phyloP scores from a whole-genome alignment of 192 early-diverging fungal genomes.

The Glomus cerebriforme region DNA sequence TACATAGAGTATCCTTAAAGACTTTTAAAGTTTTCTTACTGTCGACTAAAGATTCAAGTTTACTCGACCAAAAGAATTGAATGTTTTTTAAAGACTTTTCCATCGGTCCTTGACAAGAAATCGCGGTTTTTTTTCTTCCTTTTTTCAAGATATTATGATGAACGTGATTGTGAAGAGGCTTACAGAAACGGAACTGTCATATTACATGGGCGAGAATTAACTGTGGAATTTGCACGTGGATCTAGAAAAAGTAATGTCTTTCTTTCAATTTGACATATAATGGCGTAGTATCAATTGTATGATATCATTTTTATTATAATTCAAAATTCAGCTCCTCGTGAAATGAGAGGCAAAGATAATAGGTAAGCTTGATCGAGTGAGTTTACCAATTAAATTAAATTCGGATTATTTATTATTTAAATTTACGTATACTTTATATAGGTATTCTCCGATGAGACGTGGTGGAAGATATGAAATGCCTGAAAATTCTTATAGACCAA shows the following conservation, averaged over 20 bases:
- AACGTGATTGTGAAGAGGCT: slow-evolving; percentile 31
- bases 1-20: slow-evolving; percentile 35
- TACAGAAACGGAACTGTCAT: slow-evolving; percentile 7
- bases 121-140: slow-evolving; percentile 12
- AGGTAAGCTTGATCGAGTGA: neutral
- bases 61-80: neutral
- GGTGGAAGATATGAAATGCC: neutral
- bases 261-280: neutral
- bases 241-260: slow-evolving; percentile 15
- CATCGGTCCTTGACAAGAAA: slow-evolving; percentile 32
- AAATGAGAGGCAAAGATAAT: slow-evolving; percentile 30
- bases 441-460: slow-evolving; percentile 1
- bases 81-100: slow-evolving; percentile 9
- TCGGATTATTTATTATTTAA: neutral
- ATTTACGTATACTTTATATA: neutral
- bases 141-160: slow-evolving; percentile 29
- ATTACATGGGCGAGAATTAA: slow-evolving; percentile 23
- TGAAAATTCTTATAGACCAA: slow-evolving; percentile 21
- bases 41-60: slow-evolving; percentile 6
- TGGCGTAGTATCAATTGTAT: neutral
- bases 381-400: neutral
- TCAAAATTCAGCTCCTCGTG: slow-evolving; percentile 13
- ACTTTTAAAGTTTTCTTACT: slow-evolving; percentile 7
- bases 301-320: neutral
- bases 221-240: slow-evolving; percentile 29